Evolutionary conservation across 1,284 basidiomycete genomes (phyloP), one percentile per base, ranked within the genome.

Genomic region (Ceratobasidium sp.): DNA sequence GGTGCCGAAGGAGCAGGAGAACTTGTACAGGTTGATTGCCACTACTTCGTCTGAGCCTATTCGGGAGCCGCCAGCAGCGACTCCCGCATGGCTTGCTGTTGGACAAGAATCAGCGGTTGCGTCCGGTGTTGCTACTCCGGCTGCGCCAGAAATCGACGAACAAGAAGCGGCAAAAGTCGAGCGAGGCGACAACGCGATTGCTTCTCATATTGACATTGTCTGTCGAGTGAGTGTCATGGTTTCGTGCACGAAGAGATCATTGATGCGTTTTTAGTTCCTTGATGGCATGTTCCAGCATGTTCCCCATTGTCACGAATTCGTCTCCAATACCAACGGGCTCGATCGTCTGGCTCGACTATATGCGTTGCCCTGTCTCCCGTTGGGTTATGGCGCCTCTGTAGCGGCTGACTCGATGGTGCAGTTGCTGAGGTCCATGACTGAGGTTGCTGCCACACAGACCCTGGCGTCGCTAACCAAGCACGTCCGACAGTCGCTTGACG

Each of bases 271-370:
- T 19, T 78, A 96, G 92, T 95, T 97, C 80, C 85, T 98, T 73
- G 95, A 97, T 80, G 96, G 96, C 9, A 87, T 99, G 61, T 96
- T 99, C 83, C 95, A 97, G 79, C 96, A 94, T 80, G 90, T 86
- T 43, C 90, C 89, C 41, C 94, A 98, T 81, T 95, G 93, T 84
- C 90, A 90, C 76, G 97, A 98, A 78, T 98, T 99, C 81, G 89
- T 98, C 77, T 83, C 85, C 22, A 87, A 88, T 66, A 86, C 88
- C 1, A 91, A 93, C 75, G 94, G 95, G 14, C 85, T 98, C 19
- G 86, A 90, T 53, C 86, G 88, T 73, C 83, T 99, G 29, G 90
- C 95, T 65, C 86, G 87, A 75, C 85, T 98, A 34, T 93, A 95
- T 65, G 87, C 88, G 41, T 84, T 97, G 37, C 93, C 96, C 5